phyloP scores from a whole-genome alignment of 225 moss, liverwort and hornwort species.

The Bryum argenteum region DNA sequence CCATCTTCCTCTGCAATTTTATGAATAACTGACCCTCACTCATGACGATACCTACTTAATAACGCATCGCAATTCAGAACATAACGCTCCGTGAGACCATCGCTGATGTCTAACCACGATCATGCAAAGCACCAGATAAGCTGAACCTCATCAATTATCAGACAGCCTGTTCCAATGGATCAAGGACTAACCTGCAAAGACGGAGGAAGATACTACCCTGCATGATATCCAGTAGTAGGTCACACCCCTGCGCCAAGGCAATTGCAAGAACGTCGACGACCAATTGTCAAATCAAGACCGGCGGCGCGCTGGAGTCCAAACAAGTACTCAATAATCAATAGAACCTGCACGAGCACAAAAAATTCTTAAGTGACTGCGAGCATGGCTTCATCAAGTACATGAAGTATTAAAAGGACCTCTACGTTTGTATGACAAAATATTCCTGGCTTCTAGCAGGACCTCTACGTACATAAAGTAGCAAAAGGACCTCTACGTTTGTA shows the following conservation, averaged over 20 bases:
- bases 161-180: slow-evolving; percentile 17
- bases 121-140: slow-evolving; percentile 3
- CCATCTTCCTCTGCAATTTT: not conserved
- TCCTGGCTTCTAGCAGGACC: not conserved
- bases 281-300: slow-evolving; percentile 23
- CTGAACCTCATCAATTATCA: slow-evolving; percentile 22
- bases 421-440: not conserved
- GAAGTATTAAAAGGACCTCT: not conserved
- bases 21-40: not conserved
- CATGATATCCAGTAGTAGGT: slow-evolving; percentile 27
- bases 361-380: slow-evolving; percentile 8
- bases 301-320: slow-evolving; percentile 15
- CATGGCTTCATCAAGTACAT: slow-evolving; percentile 10
- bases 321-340: slow-evolving; percentile 4
- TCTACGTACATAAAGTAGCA: slow-evolving; percentile 6
- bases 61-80: slow-evolving; percentile 10
- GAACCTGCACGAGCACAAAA: slow-evolving; percentile 30
- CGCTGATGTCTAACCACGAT: slow-evolving; percentile 2
- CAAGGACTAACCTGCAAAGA: slow-evolving; percentile 43
- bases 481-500: not conserved
- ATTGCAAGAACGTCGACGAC: slow-evolving; percentile 15
- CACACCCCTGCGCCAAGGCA: slow-evolving; percentile 16
- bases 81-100: slow-evolving; percentile 3
- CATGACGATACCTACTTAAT: not conserved
- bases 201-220: slow-evolving; percentile 26